These are phyloP conservation scores for Sarocladium strictum DNA, from an alignment of 2,329 filamentous ascomycete species.

Conservation along the genomic window DNA sequence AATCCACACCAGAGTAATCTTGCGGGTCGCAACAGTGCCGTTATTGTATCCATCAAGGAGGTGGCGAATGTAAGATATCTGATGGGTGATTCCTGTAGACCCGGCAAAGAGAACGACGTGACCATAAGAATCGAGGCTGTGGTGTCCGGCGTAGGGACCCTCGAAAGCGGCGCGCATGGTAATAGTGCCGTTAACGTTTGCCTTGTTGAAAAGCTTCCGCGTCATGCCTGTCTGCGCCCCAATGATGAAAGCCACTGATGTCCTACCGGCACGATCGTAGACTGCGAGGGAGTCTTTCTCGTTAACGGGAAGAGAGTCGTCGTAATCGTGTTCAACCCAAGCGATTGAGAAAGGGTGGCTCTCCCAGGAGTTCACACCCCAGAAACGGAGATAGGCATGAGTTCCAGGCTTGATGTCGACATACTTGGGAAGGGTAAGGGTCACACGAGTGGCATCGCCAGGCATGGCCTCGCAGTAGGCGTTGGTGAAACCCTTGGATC, in stretches of 20 bases:
- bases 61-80: conserved; percentile 80
- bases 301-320: conserved; percentile 30
- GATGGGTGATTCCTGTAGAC: conserved; percentile 91
- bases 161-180: conserved; percentile 71
- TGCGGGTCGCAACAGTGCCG: conserved; percentile 71
- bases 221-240: conserved; percentile 87
- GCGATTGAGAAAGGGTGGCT: conserved; percentile 75
- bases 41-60: conserved; percentile 63
- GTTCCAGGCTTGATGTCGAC: conserved; percentile 63
- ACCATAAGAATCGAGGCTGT: conserved; percentile 86
- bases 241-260: conserved; percentile 72
- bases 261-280: conserved; percentile 37
- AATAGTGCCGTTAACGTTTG: conserved; percentile 41
- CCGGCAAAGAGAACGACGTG: conserved; percentile 87
- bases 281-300: conserved; percentile 35
- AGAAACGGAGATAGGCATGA: conserved; percentile 70
- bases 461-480: conserved; percentile 63
- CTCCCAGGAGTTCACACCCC: conserved; percentile 60
- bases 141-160: conserved; percentile 80
- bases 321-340: conserved; percentile 57
- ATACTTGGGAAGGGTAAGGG: conserved; percentile 61
- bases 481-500: conserved; percentile 50
- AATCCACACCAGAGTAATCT: conserved; percentile 84
- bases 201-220: conserved; percentile 68
- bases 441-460: conserved; percentile 65